A percentile compares a stretch with the other conserved stretches of the same genome.
phyloP scores from a whole-genome alignment of 2,329 filamentous ascomycete genomes.

The Parafenestella ontariensis region DNA sequence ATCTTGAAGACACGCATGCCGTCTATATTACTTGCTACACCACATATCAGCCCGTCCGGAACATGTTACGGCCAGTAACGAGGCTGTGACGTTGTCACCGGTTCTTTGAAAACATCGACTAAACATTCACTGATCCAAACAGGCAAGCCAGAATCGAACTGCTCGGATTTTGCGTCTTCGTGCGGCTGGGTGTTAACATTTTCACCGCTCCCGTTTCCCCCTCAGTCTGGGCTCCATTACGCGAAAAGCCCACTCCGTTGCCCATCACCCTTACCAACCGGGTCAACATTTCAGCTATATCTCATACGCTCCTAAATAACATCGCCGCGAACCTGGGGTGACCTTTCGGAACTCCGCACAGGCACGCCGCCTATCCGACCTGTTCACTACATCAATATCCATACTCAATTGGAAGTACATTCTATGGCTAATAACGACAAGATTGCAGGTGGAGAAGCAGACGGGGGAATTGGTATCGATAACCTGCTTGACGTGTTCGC shows the following conservation, averaged over 20 bases:
- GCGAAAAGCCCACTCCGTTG: background rate
- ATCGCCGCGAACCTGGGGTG: background rate
- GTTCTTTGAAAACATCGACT: background rate
- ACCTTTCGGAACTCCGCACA: background rate
- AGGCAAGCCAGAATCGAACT: background rate
- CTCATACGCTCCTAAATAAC: background rate
- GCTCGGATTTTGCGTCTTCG: background rate
- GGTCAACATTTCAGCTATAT: background rate
- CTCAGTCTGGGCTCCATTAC: too few species aligned
- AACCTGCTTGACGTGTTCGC: background rate
- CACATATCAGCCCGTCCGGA: background rate
- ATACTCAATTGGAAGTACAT: background rate
- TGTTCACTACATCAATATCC: background rate
- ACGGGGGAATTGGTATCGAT: background rate
- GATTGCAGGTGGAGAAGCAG: background rate
- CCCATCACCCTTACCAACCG: background rate
- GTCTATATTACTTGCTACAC: background rate
- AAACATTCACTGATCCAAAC: background rate
- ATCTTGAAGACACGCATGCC: background rate
- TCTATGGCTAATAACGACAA: conserved; percentile 11
- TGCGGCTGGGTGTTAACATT: background rate
- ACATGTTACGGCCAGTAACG: background rate
- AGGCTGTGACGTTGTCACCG: conserved; percentile 3
- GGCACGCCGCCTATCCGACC: background rate
- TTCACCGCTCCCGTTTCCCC: conserved; percentile 1